Evolutionary conservation across 225 moss, liverwort and hornwort genomes (phyloP).

Genomic region (Marchantia paleacea): DNA sequence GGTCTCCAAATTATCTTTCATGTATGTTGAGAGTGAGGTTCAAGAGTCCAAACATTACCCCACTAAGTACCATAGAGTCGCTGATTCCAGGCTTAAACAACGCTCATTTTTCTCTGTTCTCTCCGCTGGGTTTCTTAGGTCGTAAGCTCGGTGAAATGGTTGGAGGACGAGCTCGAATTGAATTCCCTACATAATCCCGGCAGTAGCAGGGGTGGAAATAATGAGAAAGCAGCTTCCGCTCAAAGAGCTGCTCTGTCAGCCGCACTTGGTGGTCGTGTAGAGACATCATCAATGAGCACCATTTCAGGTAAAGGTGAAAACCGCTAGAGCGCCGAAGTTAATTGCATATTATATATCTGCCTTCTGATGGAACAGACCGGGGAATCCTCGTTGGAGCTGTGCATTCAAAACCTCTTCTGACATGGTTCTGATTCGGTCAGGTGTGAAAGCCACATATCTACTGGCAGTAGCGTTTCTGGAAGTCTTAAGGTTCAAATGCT

Average conservation of each 20-base stretch:
- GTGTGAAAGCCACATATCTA: slow-evolving; percentile 82
- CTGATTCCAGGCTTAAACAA: background rate
- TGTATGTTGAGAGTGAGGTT: background rate
- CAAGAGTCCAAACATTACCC: background rate
- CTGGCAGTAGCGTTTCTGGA: slow-evolving; percentile 71
- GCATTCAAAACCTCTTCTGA: background rate
- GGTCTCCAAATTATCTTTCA: background rate
- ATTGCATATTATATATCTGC: background rate
- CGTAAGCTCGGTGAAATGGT: slow-evolving; percentile 73
- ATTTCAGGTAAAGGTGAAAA: slow-evolving; percentile 57
- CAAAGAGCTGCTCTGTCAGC: slow-evolving; percentile 66
- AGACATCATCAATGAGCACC: slow-evolving; percentile 46
- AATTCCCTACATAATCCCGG: slow-evolving; percentile 62
- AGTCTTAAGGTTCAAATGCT: slow-evolving; percentile 53
- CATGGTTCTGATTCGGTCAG: slow-evolving; percentile 25
- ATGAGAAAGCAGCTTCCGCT: slow-evolving; percentile 55
- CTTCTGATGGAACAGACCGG: background rate
- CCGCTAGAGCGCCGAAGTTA: background rate
- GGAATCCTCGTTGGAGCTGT: background rate
- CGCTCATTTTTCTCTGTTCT: background rate
- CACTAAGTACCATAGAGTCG: background rate
- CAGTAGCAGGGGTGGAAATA: slow-evolving; percentile 47
- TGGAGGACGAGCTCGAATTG: slow-evolving; percentile 82
- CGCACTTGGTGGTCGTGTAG: slow-evolving; percentile 60
- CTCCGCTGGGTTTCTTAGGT: slow-evolving; percentile 36